A percentile compares a stretch with the other conserved stretches of the same genome.
phyloP scores from a whole-genome alignment of 495 filamentous ascomycete species.

The Penicillium chermesinum region DNA sequence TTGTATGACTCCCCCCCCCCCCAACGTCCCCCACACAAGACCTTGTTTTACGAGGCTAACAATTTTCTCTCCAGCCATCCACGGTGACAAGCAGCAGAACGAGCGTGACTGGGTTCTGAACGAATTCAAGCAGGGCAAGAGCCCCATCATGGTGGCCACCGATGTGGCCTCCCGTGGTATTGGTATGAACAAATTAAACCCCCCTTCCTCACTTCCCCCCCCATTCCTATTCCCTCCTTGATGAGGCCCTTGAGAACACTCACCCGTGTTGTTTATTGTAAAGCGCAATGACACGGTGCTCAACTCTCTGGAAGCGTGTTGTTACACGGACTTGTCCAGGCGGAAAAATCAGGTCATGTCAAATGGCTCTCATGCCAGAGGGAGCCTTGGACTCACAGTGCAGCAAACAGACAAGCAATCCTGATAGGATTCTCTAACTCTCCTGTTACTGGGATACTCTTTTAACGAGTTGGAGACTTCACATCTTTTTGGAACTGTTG shows the following conservation, averaged over 20 bases:
- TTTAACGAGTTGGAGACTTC: conserved; percentile 68
- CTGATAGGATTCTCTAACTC: conserved; percentile 57
- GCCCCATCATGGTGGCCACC: conserved; percentile 87
- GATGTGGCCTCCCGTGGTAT: conserved; percentile 97
- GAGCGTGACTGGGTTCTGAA: conserved; percentile 99
- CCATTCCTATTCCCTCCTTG: conserved; percentile 29
- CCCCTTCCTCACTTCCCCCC: conserved; percentile 40
- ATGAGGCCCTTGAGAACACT: conserved; percentile 31
- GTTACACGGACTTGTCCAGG: conserved; percentile 76
- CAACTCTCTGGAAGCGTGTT: conserved; percentile 82
- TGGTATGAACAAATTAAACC: conserved; percentile 83
- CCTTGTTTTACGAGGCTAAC: conserved; percentile 48
- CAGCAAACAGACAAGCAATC: conserved; percentile 62
- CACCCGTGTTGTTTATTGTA: conserved; percentile 57
- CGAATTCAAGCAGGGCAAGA: conserved; percentile 96
- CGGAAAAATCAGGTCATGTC: conserved; percentile 61
- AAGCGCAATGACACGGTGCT: conserved; percentile 70
- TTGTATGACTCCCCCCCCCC: conserved; percentile 56
- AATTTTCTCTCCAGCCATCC: conserved; percentile 61
- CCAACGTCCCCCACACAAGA: background rate
- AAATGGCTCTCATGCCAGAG: conserved; percentile 68
- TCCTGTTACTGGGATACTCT: conserved; percentile 55
- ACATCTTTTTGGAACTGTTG: conserved; percentile 54
- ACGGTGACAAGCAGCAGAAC: conserved; percentile 99
- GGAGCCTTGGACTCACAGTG: conserved; percentile 76